Evolutionary conservation across 768 basidiomycete genomes (phyloP), one percentile per base, ranked within the genome.

Genomic region (Podaxis rugospora): DNA sequence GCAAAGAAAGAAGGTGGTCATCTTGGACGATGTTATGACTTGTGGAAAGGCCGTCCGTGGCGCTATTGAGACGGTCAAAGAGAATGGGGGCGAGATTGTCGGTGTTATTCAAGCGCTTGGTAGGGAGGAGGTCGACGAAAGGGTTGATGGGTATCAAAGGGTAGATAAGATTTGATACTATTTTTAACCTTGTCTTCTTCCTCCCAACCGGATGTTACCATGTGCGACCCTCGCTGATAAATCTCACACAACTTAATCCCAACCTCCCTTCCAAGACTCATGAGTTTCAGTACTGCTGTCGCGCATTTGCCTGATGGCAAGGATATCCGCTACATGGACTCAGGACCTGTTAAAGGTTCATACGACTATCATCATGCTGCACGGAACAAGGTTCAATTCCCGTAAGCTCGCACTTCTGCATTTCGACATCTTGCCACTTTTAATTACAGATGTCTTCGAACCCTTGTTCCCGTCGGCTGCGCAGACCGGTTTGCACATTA

Each of bases 11-110:
- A 79, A 81, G 53, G 92, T 98, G 2, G 83, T 98, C 54, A 83
- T 98, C 49, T 79, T 98, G 36, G 96, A 99, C 78, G 96, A 99
- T 66, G 97, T 99, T 55, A 93, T 98, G 81, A 98, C 97, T 1
- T 84, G 89, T 10, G 92, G 92, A 13, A 96, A 89, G 23, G 96
- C 96, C 4, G 87, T 95, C 32, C 83, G 95, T 7, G 83, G 86
- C 36, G 90, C 95, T 2, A 89, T 96, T 53, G 85, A 87, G 50
- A 84, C 87, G 6, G 88, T 98, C 16, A 72, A 73, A 37, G 70
- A 75, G 52, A 80, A 83, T 40, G 90, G 89, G 1, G 94, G 95
- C 0, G 80, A 89, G 57, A 87, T 97, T 5, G 90, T 95, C 0
- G 96, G 96, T 1, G 90, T 97, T 18, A 82, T 96, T 5, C 88